Conservation (phyloP, 257 asterid species). For the Linderniella brevidens region DNA sequence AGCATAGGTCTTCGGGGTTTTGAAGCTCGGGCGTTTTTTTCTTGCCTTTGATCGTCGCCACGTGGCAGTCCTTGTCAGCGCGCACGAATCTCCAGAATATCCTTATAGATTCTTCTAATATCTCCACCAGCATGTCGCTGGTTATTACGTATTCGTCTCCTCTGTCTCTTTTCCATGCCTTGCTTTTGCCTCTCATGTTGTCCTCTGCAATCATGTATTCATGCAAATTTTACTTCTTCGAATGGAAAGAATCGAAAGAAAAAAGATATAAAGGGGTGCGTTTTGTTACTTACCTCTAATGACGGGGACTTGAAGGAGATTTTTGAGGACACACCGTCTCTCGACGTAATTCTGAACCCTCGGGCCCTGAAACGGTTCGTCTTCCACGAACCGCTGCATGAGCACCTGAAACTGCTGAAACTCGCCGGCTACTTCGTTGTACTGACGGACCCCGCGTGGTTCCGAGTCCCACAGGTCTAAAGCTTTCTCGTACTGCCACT, state of each 20-base stretch:
- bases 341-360: conserved; percentile 55
- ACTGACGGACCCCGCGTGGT: conserved; percentile 32
- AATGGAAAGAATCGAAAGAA: no score
- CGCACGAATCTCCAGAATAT: conserved; percentile 75
- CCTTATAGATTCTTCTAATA: conserved; percentile 78
- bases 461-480: conserved; percentile 72
- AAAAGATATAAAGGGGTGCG: neutral
- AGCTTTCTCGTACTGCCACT: conserved; percentile 89
- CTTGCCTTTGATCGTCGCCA: conserved; percentile 13
- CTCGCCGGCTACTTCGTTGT: conserved; percentile 77
- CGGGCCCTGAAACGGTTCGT: conserved; percentile 76
- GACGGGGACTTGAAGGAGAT: conserved; percentile 87
- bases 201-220: conserved; percentile 38
- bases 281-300: conserved; percentile 37
- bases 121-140: conserved; percentile 68
- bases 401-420: conserved; percentile 95
- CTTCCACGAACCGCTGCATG: conserved; percentile 68
- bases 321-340: conserved; percentile 53
- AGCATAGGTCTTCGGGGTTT: conserved; percentile 31
- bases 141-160: conserved; percentile 33
- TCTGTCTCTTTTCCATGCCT: conserved; percentile 20
- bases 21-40: conserved; percentile 31
- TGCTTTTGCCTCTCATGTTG: conserved; percentile 29
- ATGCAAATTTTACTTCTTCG: neutral
- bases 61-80: conserved; percentile 54